Percentiles rank a stretch among this genome's conserved stretches.
Evolutionary conservation across 2,329 filamentous ascomycete species (phyloP).

Genomic region (Nannizziopsis barbatae): DNA sequence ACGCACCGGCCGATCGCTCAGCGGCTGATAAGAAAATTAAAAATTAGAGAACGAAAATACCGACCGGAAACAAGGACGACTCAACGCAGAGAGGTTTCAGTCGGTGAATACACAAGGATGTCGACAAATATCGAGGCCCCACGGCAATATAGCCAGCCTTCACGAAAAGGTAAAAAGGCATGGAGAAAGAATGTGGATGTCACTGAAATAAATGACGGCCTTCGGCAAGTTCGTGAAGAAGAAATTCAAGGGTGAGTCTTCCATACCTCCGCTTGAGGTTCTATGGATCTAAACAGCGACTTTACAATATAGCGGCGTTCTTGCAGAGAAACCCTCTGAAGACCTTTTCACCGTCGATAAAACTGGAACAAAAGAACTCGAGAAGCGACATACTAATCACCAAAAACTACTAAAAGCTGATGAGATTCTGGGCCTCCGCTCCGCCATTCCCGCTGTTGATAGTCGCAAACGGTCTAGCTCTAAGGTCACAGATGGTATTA

Average conservation of each 20-base stretch:
- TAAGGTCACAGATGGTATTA: constrained; percentile 60
- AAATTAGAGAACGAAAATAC: not conserved
- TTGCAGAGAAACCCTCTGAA: constrained; percentile 69
- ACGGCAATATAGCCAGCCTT: constrained; percentile 74
- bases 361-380: constrained; percentile 55
- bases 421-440: constrained; percentile 79
- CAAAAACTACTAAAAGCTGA: constrained; percentile 78
- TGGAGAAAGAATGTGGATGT: constrained; percentile 98
- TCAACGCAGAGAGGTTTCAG: not conserved
- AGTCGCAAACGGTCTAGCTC: constrained; percentile 63
- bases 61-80: not conserved
- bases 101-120: constrained; percentile 19
- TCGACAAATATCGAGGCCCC: constrained; percentile 46
- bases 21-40: not conserved
- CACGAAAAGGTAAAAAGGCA: constrained; percentile 94
- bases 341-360: constrained; percentile 80
- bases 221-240: constrained; percentile 76
- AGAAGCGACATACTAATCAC: constrained; percentile 52
- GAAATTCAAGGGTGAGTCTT: constrained; percentile 67
- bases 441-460: constrained; percentile 66
- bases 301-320: constrained; percentile 55
- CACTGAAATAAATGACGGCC: constrained; percentile 68
- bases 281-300: constrained; percentile 11
- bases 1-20: constrained; percentile 6
- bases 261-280: constrained; percentile 6